A percentile compares a stretch with the other conserved stretches of the same genome.
Evolutionary conservation across 345 rosid species (phyloP).

Genomic region (Rhodamnia argentea): DNA sequence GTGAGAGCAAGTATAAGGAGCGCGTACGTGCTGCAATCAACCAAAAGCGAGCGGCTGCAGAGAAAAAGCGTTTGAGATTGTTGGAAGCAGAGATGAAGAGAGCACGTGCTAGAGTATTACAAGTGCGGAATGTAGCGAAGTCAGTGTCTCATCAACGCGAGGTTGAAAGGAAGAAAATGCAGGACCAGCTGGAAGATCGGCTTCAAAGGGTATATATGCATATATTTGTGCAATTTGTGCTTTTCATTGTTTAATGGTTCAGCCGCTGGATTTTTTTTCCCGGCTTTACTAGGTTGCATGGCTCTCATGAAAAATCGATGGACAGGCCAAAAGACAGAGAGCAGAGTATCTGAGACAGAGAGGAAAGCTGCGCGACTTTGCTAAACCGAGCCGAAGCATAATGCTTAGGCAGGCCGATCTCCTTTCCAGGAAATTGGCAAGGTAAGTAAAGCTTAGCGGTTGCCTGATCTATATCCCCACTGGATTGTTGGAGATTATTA

Average conservation of each 20-base stretch:
- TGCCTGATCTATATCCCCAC: not conserved
- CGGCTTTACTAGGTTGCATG: not conserved
- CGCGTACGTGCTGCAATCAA: conserved; percentile 65
- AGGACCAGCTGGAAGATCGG: conserved; percentile 76
- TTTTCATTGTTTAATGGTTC: not conserved
- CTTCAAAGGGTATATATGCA: conserved; percentile 58
- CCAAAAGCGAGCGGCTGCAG: conserved; percentile 90
- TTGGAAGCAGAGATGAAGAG: conserved; percentile 85
- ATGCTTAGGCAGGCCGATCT: conserved; percentile 69
- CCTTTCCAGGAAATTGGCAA: conserved; percentile 71
- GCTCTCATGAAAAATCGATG: conserved; percentile 3
- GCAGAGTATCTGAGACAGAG: conserved; percentile 90
- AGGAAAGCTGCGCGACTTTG: conserved; percentile 46
- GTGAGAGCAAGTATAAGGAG: conserved; percentile 92
- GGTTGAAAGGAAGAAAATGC: conserved; percentile 76
- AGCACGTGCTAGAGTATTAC: conserved; percentile 68
- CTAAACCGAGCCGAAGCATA: conserved; percentile 30
- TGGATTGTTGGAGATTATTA: not conserved
- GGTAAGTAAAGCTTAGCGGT: conserved; percentile 20
- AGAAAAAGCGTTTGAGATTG: conserved; percentile 78
- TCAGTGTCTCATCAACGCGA: conserved; percentile 75
- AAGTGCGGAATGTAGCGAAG: conserved; percentile 66
- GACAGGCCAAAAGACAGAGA: conserved; percentile 77
- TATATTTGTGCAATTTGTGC: not conserved
- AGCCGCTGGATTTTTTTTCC: not conserved